Percentiles rank a stretch among this genome's conserved stretches.
These are phyloP conservation scores for Hemisphaericaspora xylofermentans DNA, from an alignment of 1,139 yeast species.

Conservation along the genomic window DNA sequence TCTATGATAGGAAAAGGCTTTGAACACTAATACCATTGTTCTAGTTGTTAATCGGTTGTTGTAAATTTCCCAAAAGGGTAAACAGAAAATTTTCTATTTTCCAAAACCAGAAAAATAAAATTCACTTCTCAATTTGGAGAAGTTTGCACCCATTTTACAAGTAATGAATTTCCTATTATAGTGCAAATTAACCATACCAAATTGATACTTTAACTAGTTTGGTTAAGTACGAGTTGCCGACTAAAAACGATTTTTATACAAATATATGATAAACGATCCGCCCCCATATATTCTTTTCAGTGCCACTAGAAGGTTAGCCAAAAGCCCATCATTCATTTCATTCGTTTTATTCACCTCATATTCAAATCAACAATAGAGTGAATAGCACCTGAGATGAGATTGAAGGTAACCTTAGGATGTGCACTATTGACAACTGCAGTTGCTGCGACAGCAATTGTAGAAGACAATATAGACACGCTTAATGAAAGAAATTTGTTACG, in stretches of 20 bases:
- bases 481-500: conserved; percentile 8
- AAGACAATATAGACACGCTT: conserved; percentile 6
- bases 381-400: conserved; percentile 7
- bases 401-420: conserved; percentile 10
- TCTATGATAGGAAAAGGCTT: too few species aligned
- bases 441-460: conserved; percentile 12
- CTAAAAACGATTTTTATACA: too few species aligned
- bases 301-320: too few species aligned
- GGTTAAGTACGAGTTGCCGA: too few species aligned
- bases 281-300: too few species aligned
- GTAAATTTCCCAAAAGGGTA: conserved; percentile 3
- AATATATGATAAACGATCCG: background rate
- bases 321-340: too few species aligned
- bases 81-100: background rate
- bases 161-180: background rate
- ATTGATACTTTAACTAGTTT: too few species aligned
- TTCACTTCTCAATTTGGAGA: background rate
- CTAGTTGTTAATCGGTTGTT: too few species aligned
- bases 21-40: too few species aligned
- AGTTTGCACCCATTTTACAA: conserved; percentile 4
- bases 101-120: background rate
- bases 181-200: background rate
- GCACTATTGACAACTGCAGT: conserved; percentile 12
- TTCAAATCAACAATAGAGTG: too few species aligned
- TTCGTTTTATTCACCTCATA: too few species aligned